These are phyloP conservation scores for Chrysanthemum lavandulifolium DNA, from an alignment of 129 eudicot genomes.

Conservation along the genomic window DNA sequence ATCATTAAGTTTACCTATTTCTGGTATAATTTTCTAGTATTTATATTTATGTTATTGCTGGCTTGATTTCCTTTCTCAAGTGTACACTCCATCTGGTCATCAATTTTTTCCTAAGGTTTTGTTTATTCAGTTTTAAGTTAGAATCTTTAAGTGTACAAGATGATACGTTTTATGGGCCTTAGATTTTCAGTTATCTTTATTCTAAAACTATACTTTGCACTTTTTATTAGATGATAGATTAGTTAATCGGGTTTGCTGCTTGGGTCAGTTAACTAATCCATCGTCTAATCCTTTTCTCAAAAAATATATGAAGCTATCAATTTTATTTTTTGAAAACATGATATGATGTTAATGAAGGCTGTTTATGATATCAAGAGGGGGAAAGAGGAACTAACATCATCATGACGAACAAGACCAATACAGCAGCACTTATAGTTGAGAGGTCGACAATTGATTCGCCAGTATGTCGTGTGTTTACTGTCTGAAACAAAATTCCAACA, in stretches of 20 bases:
- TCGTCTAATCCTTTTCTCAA: no score
- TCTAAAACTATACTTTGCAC: no score
- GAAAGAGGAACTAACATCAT: constrained; percentile 21
- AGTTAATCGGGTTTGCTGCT: no score
- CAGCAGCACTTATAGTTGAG: not conserved
- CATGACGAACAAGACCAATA: constrained; percentile 11
- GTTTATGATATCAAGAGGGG: not conserved
- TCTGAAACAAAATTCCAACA: constrained; percentile 12
- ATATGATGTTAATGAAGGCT: not conserved
- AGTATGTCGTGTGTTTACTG: not conserved
- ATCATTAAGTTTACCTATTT: not conserved
- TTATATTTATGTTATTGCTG: not conserved
- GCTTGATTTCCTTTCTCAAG: not conserved
- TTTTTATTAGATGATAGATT: no score
- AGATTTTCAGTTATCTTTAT: no score
- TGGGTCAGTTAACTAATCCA: no score
- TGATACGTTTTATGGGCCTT: no score
- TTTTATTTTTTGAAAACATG: no score
- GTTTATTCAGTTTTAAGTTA: not conserved
- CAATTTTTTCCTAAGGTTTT: not conserved
- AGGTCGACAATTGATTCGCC: constrained; percentile 18
- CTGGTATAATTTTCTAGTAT: not conserved
- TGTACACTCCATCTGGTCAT: not conserved
- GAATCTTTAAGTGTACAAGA: not conserved
- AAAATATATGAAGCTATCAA: no score